Conservation (phyloP, 2,329 filamentous ascomycete species). For the Escovopsis weberi region DNA sequence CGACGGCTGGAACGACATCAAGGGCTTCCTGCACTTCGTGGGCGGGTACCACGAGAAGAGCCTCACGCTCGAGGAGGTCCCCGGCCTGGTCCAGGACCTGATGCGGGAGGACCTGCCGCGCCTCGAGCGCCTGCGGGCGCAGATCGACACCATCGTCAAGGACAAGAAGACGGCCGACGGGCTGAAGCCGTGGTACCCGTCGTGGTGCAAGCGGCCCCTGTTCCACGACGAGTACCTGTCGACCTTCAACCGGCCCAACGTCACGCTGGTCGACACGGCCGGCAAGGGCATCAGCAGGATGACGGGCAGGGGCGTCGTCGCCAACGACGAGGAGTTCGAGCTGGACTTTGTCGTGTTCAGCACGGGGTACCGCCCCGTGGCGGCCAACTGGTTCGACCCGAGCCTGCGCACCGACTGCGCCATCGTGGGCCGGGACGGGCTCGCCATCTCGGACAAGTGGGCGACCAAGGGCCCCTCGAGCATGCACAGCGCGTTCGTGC, state of each 20-base stretch:
- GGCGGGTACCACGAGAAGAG: constrained; percentile 12
- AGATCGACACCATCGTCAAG: constrained; percentile 36
- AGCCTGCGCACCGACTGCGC: constrained; percentile 5
- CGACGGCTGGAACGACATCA: constrained; percentile 28
- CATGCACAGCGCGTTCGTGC: constrained; percentile 34
- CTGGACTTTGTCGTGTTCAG: constrained; percentile 21
- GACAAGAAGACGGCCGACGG: constrained; percentile 34
- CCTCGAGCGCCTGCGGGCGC: constrained; percentile 29
- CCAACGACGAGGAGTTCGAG: constrained; percentile 31
- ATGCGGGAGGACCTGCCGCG: constrained; percentile 26
- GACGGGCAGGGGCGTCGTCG: constrained; percentile 32
- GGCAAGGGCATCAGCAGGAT: constrained; percentile 34
- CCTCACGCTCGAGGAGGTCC: constrained; percentile 8
- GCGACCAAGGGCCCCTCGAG: constrained; percentile 26
- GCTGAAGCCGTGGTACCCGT: constrained; percentile 45
- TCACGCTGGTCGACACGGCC: constrained; percentile 45
- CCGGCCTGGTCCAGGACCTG: constrained; percentile 18
- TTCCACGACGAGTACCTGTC: constrained; percentile 47
- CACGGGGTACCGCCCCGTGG: constrained; percentile 23
- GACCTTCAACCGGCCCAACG: constrained; percentile 43
- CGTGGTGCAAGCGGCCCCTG: constrained; percentile 48
- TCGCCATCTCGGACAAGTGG: constrained; percentile 32
- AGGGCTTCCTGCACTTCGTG: constrained; percentile 24
- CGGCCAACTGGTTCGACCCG: constrained; percentile 17
- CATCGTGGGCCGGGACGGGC: constrained; percentile 28